Evolutionary conservation across 2,329 filamentous ascomycete species (phyloP).

Genomic region (Parascedosporium putredinis): DNA sequence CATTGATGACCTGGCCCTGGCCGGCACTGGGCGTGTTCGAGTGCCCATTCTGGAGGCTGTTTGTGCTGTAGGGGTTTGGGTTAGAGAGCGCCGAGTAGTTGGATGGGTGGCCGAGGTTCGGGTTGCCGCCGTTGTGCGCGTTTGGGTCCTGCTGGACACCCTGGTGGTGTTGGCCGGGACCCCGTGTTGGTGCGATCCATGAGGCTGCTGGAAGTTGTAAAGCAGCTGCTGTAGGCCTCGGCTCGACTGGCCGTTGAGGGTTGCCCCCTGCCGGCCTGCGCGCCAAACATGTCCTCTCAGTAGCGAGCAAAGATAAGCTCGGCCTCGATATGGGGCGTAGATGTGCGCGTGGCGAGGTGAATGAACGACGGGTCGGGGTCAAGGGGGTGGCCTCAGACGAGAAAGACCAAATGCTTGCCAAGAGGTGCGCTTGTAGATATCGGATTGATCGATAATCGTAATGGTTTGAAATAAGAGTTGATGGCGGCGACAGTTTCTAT

Average conservation of each 20-base stretch:
- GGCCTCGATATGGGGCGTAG: neutral
- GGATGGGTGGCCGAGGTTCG: conserved; percentile 10
- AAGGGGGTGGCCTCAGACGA: neutral
- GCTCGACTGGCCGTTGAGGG: conserved; percentile 8
- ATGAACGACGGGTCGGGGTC: neutral
- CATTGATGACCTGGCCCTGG: conserved; percentile 43
- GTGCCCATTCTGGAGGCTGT: conserved; percentile 47
- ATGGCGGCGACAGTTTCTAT: neutral
- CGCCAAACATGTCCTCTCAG: conserved; percentile 8
- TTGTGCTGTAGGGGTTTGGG: conserved; percentile 48
- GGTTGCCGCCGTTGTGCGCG: conserved; percentile 39
- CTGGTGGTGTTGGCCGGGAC: conserved; percentile 55
- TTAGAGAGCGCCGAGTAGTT: conserved; percentile 37
- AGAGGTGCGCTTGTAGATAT: neutral
- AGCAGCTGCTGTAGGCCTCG: conserved; percentile 38
- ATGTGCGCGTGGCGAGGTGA: neutral
- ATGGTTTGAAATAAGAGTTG: neutral
- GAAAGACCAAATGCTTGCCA: too few relatives aligned
- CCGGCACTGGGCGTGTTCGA: conserved; percentile 33
- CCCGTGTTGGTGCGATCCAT: conserved; percentile 45
- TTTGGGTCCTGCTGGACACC: conserved; percentile 40
- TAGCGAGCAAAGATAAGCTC: neutral
- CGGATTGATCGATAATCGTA: neutral
- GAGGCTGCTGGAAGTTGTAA: conserved; percentile 57
- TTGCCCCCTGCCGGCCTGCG: conserved; percentile 9